Evolutionary conservation across 345 rosid species (phyloP).

Genomic region (Carallia pectinifolia): DNA sequence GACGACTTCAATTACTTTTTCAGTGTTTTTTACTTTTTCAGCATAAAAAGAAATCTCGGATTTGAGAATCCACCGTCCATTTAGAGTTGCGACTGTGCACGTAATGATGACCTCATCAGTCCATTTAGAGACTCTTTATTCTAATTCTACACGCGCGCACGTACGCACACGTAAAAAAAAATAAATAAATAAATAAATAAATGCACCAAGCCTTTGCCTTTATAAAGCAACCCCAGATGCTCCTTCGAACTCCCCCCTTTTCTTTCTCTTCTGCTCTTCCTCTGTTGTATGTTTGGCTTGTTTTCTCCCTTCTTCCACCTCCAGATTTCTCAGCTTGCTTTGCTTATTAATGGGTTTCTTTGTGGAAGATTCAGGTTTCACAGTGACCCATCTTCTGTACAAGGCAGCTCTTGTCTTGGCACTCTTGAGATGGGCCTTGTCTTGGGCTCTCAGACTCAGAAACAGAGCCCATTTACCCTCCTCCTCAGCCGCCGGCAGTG

Average conservation of each 20-base stretch:
- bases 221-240: conserved; percentile 21
- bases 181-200: neutral
- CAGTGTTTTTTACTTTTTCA: neutral
- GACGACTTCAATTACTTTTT: neutral
- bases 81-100: conserved; percentile 2
- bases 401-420: conserved; percentile 67
- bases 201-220: conserved; percentile 9
- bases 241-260: conserved; percentile 20
- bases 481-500: neutral
- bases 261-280: conserved; percentile 8
- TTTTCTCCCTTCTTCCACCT: neutral
- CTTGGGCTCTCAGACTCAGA: conserved; percentile 53
- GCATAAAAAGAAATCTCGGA: neutral
- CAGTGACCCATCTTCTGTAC: conserved; percentile 62
- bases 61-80: neutral
- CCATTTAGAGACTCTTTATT: conserved; percentile 1
- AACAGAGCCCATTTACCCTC: conserved; percentile 28
- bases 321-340: neutral
- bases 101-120: conserved; percentile 7
- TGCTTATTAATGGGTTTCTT: conserved; percentile 49
- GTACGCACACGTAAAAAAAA: neutral
- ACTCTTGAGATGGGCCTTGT: conserved; percentile 63
- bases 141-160: neutral
- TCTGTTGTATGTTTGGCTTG: neutral
- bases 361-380: conserved; percentile 58